Base-by-base conservation (phyloP, 2,329 filamentous ascomycete species). In the Hymenoscyphus fructigenus region DNA sequence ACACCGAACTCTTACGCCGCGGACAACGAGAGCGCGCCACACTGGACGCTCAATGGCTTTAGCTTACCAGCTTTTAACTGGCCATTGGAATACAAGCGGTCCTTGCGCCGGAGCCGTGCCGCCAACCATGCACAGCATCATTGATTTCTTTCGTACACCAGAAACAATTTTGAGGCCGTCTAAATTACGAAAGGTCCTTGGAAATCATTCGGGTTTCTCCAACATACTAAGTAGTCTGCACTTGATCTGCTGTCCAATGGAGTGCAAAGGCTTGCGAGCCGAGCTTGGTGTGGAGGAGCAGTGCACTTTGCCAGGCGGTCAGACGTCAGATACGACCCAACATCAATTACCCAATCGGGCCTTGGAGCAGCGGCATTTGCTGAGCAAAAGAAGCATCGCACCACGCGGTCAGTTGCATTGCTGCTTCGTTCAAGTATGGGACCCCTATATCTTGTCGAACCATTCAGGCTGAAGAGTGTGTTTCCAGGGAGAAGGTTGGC, bases 51-150 rank as follows among this genome's bases (percentile, higher is more conserved):
- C 59, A 62, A 64, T 65, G 59, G 59, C 56, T 60, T 59, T 64
- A 10, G 47, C 57, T 63, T 29, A 38, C 57, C 57, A 64, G 57
- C 55, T 20, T 60, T 53, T 60, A 32, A 60, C 57, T 57, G 57
- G 57, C 44, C 34, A 60, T 44, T 65, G 62, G 60, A 55, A 34
- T 57, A 61, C 57, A 28, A 61, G 63, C 63, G 60, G 63, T 59
- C 66, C 67, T 68, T 66, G 65, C 65, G 60, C 20, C 47, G 28
- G 59, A 36, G 34, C 32, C 26, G 32, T 55, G 34, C 29, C 38
- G 65, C 67, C 55, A 32, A 64, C 64, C 65, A 68, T 69, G 68
- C 67, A 70, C 68, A 70, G 69, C 68, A 70, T 68, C 61, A 65
- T 29, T 62, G 15, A 57, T 53, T 10, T 50, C 44, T 53, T 26